Evolutionary conservation across 768 basidiomycete species (phyloP).

Genomic region (Tylopilus cervinicoccineus): DNA sequence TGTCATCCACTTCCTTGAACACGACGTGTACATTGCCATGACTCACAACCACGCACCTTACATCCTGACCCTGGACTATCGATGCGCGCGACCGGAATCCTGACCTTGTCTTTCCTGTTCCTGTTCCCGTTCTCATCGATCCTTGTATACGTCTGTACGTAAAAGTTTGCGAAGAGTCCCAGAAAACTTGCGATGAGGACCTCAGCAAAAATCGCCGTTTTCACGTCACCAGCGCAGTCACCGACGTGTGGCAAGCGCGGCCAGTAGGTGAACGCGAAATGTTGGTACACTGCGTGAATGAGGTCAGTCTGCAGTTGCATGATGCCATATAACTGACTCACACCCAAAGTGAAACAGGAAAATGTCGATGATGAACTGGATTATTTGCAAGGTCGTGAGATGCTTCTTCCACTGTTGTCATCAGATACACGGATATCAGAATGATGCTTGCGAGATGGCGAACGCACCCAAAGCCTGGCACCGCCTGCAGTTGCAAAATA

Average conservation of each 20-base stretch:
- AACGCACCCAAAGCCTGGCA: conserved; percentile 21
- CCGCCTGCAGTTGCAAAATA: conserved; percentile 91
- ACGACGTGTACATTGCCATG: not conserved
- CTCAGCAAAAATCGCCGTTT: conserved; percentile 12
- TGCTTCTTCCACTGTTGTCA: conserved; percentile 25
- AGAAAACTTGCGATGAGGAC: conserved; percentile 20
- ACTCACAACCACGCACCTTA: conserved; percentile 2
- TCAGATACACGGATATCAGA: not conserved
- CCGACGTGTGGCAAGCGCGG: conserved; percentile 23
- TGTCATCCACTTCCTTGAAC: not conserved
- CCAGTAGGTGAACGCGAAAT: conserved; percentile 24
- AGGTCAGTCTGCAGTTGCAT: not conserved
- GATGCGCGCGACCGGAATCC: not conserved
- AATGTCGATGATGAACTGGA: conserved; percentile 24
- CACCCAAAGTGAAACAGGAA: conserved; percentile 18
- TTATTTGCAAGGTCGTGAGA: conserved; percentile 25
- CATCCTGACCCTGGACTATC: not conserved
- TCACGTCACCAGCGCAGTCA: conserved; percentile 22
- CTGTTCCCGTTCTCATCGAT: not conserved
- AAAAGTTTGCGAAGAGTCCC: conserved; percentile 25
- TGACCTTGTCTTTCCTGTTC: conserved; percentile 1
- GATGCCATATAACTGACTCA: conserved; percentile 10
- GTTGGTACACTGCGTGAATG: conserved; percentile 21
- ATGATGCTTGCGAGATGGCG: not conserved
- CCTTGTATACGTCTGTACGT: conserved; percentile 21